These are phyloP conservation scores for Sungouiella thailandica DNA, from an alignment of 805 yeast genomes.

Conservation along the genomic window DNA sequence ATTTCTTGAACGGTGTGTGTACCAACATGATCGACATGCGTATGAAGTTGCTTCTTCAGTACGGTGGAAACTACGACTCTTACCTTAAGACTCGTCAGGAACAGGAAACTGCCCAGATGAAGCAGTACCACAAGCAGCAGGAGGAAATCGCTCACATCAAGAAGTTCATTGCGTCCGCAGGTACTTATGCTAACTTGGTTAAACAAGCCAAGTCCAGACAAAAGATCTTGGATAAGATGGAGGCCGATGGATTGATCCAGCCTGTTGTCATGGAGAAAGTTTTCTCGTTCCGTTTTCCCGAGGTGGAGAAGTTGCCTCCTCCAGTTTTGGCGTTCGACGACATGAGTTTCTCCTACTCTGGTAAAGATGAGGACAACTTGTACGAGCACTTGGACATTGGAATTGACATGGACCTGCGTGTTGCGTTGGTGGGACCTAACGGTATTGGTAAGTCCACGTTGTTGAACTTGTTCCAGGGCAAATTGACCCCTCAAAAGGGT, in stretches of 20 bases:
- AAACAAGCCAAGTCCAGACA: slow-evolving; percentile 99
- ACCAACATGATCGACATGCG: slow-evolving; percentile 98
- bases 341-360: slow-evolving; percentile 88
- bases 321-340: slow-evolving; percentile 97
- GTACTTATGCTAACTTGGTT: slow-evolving; percentile 98
- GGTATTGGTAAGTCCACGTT: slow-evolving; percentile 98
- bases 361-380: slow-evolving; percentile 75
- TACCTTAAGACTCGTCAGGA: slow-evolving; percentile 92
- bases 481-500: slow-evolving; percentile 82
- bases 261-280: slow-evolving; percentile 91
- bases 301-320: slow-evolving; percentile 95
- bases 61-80: slow-evolving; percentile 98
- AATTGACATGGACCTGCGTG: slow-evolving; percentile 98
- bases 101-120: slow-evolving; percentile 95
- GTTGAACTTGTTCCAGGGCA: slow-evolving; percentile 95
- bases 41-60: slow-evolving; percentile 62
- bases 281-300: slow-evolving; percentile 90
- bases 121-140: slow-evolving; percentile 94
- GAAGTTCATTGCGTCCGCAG: slow-evolving; percentile 98
- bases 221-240: slow-evolving; percentile 99
- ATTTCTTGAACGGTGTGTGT: slow-evolving; percentile 98
- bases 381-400: slow-evolving; percentile 92
- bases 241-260: slow-evolving; percentile 95
- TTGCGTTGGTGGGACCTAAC: slow-evolving; percentile 96
- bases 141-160: slow-evolving; percentile 98